Evolutionary conservation across 805 yeast genomes (phyloP), one percentile per base, ranked within the genome.

Genomic region (Saccharomycopsis sp.): DNA sequence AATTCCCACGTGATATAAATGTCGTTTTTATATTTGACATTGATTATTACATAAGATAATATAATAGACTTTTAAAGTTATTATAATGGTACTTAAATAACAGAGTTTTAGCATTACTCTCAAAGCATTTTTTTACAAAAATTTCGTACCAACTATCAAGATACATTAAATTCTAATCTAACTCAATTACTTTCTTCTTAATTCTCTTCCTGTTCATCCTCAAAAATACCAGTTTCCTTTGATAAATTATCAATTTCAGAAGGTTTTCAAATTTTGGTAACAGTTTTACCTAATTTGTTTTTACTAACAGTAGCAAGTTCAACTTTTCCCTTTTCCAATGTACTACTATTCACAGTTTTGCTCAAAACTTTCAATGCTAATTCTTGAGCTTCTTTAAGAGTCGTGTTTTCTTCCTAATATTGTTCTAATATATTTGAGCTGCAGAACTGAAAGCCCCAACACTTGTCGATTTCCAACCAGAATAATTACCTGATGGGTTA

Each of bases 381-480:
- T 50, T 79, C 84, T 44, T 84, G 72, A 3, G 96, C 96, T 39
- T 79, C 94, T 35, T 72, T 69, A 48, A 84, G 61, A 18, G 70
- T 59, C 51, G 84, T 61, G 42, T 82, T 89, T 52, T 84, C 89
- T 57, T 82, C 86, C 66, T 84, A 92, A 53, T 92, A 97, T 64
- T 88, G 95, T 63, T 92, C 92, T 56, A 92, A 70, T 49, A 92
- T 5, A 65, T 89, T 65, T 92, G 98, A 1, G 96, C 96, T 34
- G 96, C 88, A 5, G 95, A 75, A 49, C 86, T 87, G 64, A 92
- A 92, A 37, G 96, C 95, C 31, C 99, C 99, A 45, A 92, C 88
- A 52, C 86, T 73, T 26, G 96, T 89, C 32, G 98, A 98, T 62
- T 84, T 87, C 99, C 99, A 92, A 20, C 98, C 97, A 17, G 94